Evolutionary conservation across 768 basidiomycete species (phyloP), one percentile per base, ranked within the genome.

Genomic region (Suillus subaureus): DNA sequence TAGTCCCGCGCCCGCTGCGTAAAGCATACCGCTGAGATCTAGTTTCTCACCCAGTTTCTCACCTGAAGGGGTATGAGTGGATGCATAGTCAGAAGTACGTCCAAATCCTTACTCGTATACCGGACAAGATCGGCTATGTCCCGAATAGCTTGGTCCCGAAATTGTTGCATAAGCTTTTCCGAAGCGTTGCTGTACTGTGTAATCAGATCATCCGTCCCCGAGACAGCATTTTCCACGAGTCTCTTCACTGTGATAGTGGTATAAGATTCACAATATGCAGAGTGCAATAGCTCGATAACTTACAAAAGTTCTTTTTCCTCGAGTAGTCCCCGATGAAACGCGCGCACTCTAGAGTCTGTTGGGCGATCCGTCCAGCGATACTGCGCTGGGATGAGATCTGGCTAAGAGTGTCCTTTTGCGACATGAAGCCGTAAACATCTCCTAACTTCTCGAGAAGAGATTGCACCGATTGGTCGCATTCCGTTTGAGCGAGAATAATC

Each of bases 281-380:
- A 55, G 11, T 16, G 1, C 16, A 11, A 67, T 70, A 1, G 28
- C 26, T 28, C 26, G 3, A 18, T 28, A 6, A 52, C 51, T 52
- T 51, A 74, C 72, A 51, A 55, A 72, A 72, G 26, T 57, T 70
- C 54, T 70, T 70, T 18, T 61, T 72, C 49, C 62, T 66, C 15
- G 72, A 68, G 62, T 76, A 76, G 33, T 70, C 70, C 6, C 66
- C 67, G 21, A 76, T 73, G 56, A 76, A 76, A 62, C 72, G 68
- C 0, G 69, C 74, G 43, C 75, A 76, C 54, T 76, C 75, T 7
- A 61, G 67, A 1, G 70, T 70, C 65, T 75, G 71, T 18, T 69
- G 60, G 6, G 66, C 61, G 28, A 75, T 62, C 18, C 35, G 26
- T 26, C 21, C 39, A 26, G 58, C 28, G 40, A 51, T 56, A 23